Evolutionary conservation across 2,329 filamentous ascomycete species (phyloP), one percentile per base, ranked within the genome.

Genomic region (Biscogniauxia mediterranea): DNA sequence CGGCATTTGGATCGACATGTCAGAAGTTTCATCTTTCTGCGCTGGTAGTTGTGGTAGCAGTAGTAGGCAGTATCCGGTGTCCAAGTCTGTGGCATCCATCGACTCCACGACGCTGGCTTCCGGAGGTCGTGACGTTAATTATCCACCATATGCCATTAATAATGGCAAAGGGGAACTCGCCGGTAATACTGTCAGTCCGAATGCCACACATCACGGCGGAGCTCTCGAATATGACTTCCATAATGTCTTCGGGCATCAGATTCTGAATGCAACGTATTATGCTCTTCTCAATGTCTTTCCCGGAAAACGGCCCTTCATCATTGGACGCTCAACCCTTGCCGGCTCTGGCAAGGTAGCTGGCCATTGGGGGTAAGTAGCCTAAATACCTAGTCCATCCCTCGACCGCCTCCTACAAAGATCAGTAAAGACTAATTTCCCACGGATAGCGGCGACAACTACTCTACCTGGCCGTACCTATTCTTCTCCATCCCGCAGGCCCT

Each of bases 211-310:
- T 70, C 79, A 84, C 53, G 89, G 91, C 67, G 91, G 90, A 3
- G 80, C 85, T 1, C 74, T 85, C 50, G 89, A 96, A 71, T 96
- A 96, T 71, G 91, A 96, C 71, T 85, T 91, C 25, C 92, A 96
- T 80, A 95, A 91, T 70, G 77, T 95, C 1, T 94, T 83, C 69
- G 91, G 91, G 0, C 83, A 90, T 69, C 86, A 89, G 72, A 90
- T 93, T 66, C 80, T 92, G 60, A 89, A 90, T 62, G 89, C 90
- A 9, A 95, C 92, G 0, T 92, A 92, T 71, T 78, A 89, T 54
- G 90, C 86, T 60, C 83, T 95, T 32, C 78, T 88, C 2, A 73
- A 80, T 1, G 80, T 91, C 19, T 85, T 86, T 62, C 86, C 89
- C 0, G 80, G 78, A 15, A 90, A 90, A 73, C 86, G 92, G 0